Conservation (phyloP, 2,329 filamentous ascomycete species). For the Pseudogymnoascus sp. region DNA sequence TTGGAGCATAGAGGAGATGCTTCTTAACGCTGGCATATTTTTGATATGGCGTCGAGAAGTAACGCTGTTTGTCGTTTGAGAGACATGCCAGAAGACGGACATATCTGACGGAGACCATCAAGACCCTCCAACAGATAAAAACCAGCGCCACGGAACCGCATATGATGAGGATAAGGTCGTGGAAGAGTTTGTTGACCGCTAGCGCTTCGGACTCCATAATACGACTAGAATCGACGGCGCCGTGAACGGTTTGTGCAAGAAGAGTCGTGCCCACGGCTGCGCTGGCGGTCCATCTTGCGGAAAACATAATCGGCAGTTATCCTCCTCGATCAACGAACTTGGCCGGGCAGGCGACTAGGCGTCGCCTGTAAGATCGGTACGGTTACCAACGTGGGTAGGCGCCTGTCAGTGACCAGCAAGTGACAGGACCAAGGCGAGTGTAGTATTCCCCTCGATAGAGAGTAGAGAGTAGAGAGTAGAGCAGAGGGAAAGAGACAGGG, state of each 20-base stretch:
- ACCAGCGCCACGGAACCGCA: constrained; percentile 55
- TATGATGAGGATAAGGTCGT: constrained; percentile 53
- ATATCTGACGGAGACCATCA: constrained; percentile 55
- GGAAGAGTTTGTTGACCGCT: constrained; percentile 44
- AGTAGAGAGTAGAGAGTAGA: too few species aligned
- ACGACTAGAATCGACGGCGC: not conserved
- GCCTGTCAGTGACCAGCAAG: not conserved
- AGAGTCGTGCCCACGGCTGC: not conserved
- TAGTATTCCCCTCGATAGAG: too few species aligned
- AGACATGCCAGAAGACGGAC: constrained; percentile 68
- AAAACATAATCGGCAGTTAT: not conserved
- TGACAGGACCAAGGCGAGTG: not conserved
- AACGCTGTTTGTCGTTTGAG: constrained; percentile 70
- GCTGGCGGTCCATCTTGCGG: not conserved
- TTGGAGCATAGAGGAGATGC: constrained; percentile 60
- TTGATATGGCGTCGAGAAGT: constrained; percentile 56
- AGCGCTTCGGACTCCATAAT: constrained; percentile 19
- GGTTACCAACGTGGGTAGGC: not conserved
- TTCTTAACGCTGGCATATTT: constrained; percentile 56
- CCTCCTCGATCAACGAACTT: too few species aligned
- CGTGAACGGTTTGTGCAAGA: not conserved
- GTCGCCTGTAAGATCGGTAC: not conserved
- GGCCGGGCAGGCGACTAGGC: too few species aligned
- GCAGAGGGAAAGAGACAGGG: too few species aligned
- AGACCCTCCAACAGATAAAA: constrained; percentile 60